phyloP scores from a whole-genome alignment of 1,284 basidiomycete species.

The Wolfiporia cocos region DNA sequence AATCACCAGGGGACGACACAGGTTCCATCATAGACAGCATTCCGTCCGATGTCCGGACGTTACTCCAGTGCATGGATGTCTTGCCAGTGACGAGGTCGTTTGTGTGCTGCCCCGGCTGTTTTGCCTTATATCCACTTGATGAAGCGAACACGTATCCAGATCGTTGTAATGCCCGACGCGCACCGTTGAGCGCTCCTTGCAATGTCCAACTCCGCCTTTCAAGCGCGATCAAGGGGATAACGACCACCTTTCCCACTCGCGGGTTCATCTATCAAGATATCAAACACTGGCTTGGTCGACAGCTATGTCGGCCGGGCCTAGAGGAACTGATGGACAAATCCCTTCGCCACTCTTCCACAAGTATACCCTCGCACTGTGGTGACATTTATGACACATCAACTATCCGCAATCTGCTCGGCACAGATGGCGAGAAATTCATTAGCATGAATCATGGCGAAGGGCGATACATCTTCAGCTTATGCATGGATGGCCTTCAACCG shows the following conservation, averaged over 20 bases:
- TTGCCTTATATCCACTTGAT: background rate
- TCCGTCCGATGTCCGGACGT: background rate
- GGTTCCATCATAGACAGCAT: background rate
- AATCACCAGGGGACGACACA: background rate
- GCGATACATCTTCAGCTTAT: conserved; percentile 1
- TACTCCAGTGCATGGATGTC: background rate
- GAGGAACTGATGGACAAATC: conserved; percentile 23
- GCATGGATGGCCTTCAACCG: conserved; percentile 19
- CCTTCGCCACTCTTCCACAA: background rate
- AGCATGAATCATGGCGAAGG: background rate
- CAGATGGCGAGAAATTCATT: background rate
- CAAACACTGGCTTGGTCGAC: conserved; percentile 24
- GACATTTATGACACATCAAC: background rate
- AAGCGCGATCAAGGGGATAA: background rate
- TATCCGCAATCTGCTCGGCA: background rate
- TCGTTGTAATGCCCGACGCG: background rate
- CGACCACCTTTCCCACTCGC: background rate
- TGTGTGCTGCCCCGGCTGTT: background rate
- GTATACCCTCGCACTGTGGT: background rate
- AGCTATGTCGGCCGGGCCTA: conserved; percentile 20
- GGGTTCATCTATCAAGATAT: conserved; percentile 17
- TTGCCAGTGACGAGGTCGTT: background rate
- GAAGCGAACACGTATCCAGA: background rate
- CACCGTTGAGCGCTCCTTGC: background rate
- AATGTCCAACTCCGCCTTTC: background rate